A percentile compares a stretch with the other conserved stretches of the same genome.
Evolutionary conservation across 169 alveolate genomes (phyloP).

Genomic region (Miamiensis avidus): DNA sequence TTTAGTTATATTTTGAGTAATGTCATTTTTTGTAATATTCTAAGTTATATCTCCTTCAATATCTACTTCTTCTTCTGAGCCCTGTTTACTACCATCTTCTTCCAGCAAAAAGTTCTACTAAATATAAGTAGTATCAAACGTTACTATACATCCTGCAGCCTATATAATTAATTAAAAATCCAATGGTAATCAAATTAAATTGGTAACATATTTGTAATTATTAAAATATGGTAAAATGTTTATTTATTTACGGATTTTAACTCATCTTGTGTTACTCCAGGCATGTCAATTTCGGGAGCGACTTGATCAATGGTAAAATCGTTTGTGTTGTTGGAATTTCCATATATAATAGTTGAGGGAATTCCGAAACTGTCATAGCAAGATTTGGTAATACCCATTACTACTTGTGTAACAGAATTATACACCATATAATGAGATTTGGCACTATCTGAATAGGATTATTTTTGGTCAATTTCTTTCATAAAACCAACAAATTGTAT

Average conservation of each 20-base stretch:
- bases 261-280: constrained; percentile 25
- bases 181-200: no score
- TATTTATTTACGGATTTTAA: neutral
- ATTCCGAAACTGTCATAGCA: constrained; percentile 45
- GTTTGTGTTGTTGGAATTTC: constrained; percentile 37
- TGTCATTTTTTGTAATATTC: neutral
- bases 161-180: no score
- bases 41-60: neutral
- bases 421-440: constrained; percentile 29
- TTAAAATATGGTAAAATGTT: no score
- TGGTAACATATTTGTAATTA: neutral
- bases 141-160: neutral
- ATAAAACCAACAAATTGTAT: constrained; percentile 45
- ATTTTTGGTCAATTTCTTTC: constrained; percentile 23
- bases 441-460: constrained; percentile 14
- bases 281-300: constrained; percentile 37
- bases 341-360: constrained; percentile 46
- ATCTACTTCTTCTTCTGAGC: neutral
- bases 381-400: constrained; percentile 35
- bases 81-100: constrained; percentile 3
- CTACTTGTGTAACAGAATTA: constrained; percentile 17
- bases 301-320: constrained; percentile 46
- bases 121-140: constrained; percentile 16
- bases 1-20: constrained; percentile 1
- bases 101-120: constrained; percentile 19